Evolutionary conservation across 2,329 filamentous ascomycete genomes (phyloP).

Genomic region (Kalaharituber pfeilii): DNA sequence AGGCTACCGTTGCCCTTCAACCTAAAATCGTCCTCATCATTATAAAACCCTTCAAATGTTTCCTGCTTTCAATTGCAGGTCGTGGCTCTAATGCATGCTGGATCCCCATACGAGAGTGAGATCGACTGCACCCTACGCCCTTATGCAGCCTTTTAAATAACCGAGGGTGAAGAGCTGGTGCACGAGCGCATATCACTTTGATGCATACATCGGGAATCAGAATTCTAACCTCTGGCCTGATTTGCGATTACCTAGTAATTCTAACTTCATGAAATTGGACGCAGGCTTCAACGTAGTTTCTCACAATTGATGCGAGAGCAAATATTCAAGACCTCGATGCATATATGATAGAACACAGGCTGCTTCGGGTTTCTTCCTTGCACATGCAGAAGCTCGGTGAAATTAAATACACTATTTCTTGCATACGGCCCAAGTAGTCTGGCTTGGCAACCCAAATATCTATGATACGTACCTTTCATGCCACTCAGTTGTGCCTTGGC

Average conservation of each 20-base stretch:
- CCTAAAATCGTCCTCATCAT: background rate
- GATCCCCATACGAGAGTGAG: background rate
- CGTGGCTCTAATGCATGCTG: background rate
- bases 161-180: background rate
- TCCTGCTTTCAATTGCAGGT: background rate
- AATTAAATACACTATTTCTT: too few relatives aligned
- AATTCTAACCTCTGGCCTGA: background rate
- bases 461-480: too few relatives aligned
- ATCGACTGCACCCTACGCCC: background rate
- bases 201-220: background rate
- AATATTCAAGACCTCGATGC: too few relatives aligned
- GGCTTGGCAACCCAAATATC: too few relatives aligned
- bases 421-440: too few relatives aligned
- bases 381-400: too few relatives aligned
- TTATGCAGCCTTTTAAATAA: background rate
- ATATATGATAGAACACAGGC: too few relatives aligned
- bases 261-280: background rate
- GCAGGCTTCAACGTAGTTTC: background rate
- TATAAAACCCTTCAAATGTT: too few relatives aligned
- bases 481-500: too few relatives aligned
- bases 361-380: too few relatives aligned
- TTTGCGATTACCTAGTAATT: background rate
- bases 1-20: background rate
- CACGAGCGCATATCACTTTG: background rate
- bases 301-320: too few relatives aligned